Evolutionary conservation across 2,329 filamentous ascomycete species (phyloP).

Genomic region (Ceratocystiopsis brevicomis): DNA sequence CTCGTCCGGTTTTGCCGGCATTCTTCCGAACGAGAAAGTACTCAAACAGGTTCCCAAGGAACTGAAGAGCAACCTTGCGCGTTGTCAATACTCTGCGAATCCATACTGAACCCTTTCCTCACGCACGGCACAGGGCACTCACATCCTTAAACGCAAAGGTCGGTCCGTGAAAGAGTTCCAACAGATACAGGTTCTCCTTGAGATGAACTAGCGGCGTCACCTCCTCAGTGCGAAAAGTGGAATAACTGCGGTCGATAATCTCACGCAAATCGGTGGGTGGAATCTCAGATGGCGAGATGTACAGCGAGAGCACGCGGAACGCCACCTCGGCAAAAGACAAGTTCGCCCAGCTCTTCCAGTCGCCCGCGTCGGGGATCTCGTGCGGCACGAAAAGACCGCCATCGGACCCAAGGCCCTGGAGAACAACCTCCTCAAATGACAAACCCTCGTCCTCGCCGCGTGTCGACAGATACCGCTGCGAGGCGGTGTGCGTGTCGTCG

Average conservation of each 20-base stretch:
- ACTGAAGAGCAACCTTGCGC: conserved; percentile 48
- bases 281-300: conserved; percentile 71
- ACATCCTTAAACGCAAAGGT: conserved; percentile 94
- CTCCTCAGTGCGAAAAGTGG: conserved; percentile 66
- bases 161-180: conserved; percentile 92
- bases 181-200: conserved; percentile 55
- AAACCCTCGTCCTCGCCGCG: conserved; percentile 21
- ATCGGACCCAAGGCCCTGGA: conserved; percentile 74
- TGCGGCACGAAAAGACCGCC: conserved; percentile 83
- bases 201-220: conserved; percentile 67
- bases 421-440: conserved; percentile 77
- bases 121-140: not conserved
- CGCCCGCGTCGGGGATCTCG: conserved; percentile 40
- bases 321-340: conserved; percentile 67
- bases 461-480: conserved; percentile 11
- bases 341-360: conserved; percentile 50
- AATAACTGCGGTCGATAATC: conserved; percentile 72
- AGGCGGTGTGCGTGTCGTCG: conserved; percentile 9
- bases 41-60: conserved; percentile 89
- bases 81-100: not conserved
- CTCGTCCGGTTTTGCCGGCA: conserved; percentile 41
- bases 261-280: conserved; percentile 59
- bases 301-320: conserved; percentile 68
- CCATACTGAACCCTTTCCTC: not conserved
- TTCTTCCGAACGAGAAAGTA: conserved; percentile 67